Evolutionary conservation across 2,329 filamentous ascomycete genomes (phyloP).

Genomic region (Aspergillus arachidicola): DNA sequence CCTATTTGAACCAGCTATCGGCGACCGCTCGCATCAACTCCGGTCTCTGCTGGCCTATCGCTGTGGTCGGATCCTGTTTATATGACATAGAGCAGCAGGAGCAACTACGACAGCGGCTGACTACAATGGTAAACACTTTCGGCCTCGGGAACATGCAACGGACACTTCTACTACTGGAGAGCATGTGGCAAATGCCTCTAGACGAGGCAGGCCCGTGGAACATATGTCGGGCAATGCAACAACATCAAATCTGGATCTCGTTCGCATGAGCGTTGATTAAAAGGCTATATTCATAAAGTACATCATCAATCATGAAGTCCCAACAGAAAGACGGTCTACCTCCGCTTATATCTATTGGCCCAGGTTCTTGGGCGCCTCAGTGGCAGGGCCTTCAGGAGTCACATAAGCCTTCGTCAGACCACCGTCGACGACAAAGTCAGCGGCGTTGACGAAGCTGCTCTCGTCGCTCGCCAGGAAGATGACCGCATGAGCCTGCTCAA

Average conservation of each 20-base stretch:
- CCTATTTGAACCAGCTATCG: slow-evolving; percentile 27
- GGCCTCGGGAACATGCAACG: slow-evolving; percentile 52
- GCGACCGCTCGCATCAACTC: slow-evolving; percentile 36
- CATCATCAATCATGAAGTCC: slow-evolving; percentile 11
- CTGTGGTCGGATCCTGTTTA: slow-evolving; percentile 33
- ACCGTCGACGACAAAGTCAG: slow-evolving; percentile 92
- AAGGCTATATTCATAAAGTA: slow-evolving; percentile 16
- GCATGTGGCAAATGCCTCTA: slow-evolving; percentile 44
- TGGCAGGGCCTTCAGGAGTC: slow-evolving; percentile 61
- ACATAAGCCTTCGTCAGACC: slow-evolving; percentile 91
- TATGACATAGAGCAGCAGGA: slow-evolving; percentile 23
- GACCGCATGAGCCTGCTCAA: slow-evolving; percentile 89
- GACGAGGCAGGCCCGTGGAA: slow-evolving; percentile 46
- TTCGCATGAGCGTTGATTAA: slow-evolving; percentile 42
- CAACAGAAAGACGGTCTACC: background rate
- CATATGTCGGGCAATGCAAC: slow-evolving; percentile 50
- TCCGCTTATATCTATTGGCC: slow-evolving; percentile 22
- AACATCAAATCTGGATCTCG: slow-evolving; percentile 53
- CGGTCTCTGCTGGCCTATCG: slow-evolving; percentile 38
- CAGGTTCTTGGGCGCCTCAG: slow-evolving; percentile 56
- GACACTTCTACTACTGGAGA: slow-evolving; percentile 46
- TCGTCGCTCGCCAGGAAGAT: slow-evolving; percentile 86
- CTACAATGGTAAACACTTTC: slow-evolving; percentile 34
- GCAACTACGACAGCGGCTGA: slow-evolving; percentile 32
- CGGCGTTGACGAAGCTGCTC: slow-evolving; percentile 85